These are phyloP conservation scores for Pythium volutum DNA, from an alignment of 352 stramenopile genomes.

Conservation along the genomic window DNA sequence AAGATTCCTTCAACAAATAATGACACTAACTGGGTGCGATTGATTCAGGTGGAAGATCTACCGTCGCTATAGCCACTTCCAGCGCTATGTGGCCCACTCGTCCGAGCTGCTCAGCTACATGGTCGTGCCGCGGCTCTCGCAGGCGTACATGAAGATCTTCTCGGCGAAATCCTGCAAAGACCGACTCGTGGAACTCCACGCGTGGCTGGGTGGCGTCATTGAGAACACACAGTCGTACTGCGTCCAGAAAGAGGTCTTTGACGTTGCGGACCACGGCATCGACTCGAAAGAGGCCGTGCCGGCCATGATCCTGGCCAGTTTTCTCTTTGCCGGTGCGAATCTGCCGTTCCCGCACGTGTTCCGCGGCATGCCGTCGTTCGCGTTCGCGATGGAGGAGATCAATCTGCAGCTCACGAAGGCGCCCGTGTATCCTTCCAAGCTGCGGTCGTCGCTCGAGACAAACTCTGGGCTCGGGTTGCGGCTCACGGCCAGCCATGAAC, in stretches of 20 bases:
- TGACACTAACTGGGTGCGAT: too few species aligned
- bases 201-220: conserved; percentile 59
- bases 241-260: conserved; percentile 31
- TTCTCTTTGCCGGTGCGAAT: conserved; percentile 73
- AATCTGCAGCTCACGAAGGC: conserved; percentile 54
- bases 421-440: conserved; percentile 62
- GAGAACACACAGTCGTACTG: conserved; percentile 74
- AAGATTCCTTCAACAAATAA: too few species aligned
- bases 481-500: conserved; percentile 55
- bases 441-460: conserved; percentile 58
- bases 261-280: conserved; percentile 16
- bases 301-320: conserved; percentile 57
- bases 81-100: conserved; percentile 66
- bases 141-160: conserved; percentile 82
- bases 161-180: conserved; percentile 75
- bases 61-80: conserved; percentile 81
- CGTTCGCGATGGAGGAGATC: conserved; percentile 65
- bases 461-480: conserved; percentile 53
- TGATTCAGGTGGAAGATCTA: conserved; percentile 75
- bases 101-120: conserved; percentile 53
- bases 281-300: conserved; percentile 42
- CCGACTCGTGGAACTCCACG: conserved; percentile 67
- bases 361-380: conserved; percentile 64
- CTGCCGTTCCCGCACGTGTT: conserved; percentile 68
- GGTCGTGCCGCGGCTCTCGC: conserved; percentile 58